Evolutionary conservation across 192 early-diverging fungal species (phyloP).

Genomic region (Kappamyces sp.): DNA sequence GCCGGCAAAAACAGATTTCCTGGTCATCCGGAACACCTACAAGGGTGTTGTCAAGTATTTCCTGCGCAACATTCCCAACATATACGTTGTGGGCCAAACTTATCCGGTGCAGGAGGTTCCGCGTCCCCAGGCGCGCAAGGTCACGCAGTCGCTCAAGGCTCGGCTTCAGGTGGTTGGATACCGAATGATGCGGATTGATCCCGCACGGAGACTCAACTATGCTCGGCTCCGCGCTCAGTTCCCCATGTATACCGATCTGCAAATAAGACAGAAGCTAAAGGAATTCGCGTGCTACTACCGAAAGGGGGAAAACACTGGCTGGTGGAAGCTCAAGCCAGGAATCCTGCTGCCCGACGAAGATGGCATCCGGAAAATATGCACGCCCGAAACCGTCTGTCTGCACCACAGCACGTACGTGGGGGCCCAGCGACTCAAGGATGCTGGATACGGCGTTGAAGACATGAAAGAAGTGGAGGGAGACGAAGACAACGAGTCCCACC

Average conservation of each 20-base stretch:
- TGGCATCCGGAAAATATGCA: constrained; percentile 82
- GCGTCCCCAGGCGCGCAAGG: constrained; percentile 87
- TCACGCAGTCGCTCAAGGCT: constrained; percentile 77
- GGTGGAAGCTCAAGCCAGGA: constrained; percentile 79
- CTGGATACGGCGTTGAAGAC: constrained; percentile 69
- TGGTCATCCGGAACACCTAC: constrained; percentile 71
- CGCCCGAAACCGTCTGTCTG: constrained; percentile 89
- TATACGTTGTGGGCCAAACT: constrained; percentile 87
- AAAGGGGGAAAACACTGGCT: constrained; percentile 78
- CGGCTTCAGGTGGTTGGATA: constrained; percentile 84
- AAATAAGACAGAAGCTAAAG: constrained; percentile 87
- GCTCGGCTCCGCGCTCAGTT: constrained; percentile 73
- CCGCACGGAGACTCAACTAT: constrained; percentile 66
- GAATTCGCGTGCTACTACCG: constrained; percentile 94
- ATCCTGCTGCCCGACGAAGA: constrained; percentile 75
- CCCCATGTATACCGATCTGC: constrained; percentile 76
- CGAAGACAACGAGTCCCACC: constrained; percentile 59
- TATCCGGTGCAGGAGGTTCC: constrained; percentile 93
- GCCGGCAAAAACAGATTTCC: constrained; percentile 68
- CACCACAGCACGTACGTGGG: constrained; percentile 91
- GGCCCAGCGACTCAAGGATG: constrained; percentile 83
- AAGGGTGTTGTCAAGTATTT: constrained; percentile 81
- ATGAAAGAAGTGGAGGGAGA: constrained; percentile 61
- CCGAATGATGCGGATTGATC: constrained; percentile 78
- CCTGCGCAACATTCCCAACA: constrained; percentile 70